Evolutionary conservation across 768 basidiomycete species (phyloP).

Genomic region (Floccularia luteovirens): DNA sequence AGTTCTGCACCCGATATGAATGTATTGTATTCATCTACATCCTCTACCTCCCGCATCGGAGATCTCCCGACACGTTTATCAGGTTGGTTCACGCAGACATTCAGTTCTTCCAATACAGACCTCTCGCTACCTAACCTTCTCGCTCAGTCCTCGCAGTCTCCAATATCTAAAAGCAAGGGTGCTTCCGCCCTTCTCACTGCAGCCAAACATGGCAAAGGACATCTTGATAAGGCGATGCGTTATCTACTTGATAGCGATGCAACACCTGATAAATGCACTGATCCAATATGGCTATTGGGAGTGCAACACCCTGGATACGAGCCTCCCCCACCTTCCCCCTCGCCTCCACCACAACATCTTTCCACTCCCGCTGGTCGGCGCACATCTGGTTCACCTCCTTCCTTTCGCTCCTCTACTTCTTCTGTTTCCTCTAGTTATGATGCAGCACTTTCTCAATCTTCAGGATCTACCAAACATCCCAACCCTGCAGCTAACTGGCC

Average conservation of each 20-base stretch:
- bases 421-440: conserved; percentile 16
- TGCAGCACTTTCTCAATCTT: conserved; percentile 16
- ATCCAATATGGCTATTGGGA: conserved; percentile 88
- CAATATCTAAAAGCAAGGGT: conserved; percentile 17
- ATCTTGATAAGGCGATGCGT: conserved; percentile 77
- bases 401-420: conserved; percentile 35
- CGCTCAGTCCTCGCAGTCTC: conserved; percentile 21
- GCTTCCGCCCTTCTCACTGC: conserved; percentile 50
- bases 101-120: conserved; percentile 65
- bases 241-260: conserved; percentile 91
- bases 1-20: conserved; percentile 32
- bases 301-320: conserved; percentile 76
- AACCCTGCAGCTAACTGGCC: conserved; percentile 61
- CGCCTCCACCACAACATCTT: conserved; percentile 10
- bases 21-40: conserved; percentile 36
- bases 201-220: conserved; percentile 67
- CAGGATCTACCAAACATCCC: conserved; percentile 6
- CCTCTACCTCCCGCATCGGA: conserved; percentile 44
- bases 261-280: conserved; percentile 70
- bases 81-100: conserved; percentile 77
- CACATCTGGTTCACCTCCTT: conserved; percentile 24
- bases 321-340: conserved; percentile 16
- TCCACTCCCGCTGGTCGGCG: conserved; percentile 8
- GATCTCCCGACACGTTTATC: conserved; percentile 73
- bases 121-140: conserved; percentile 59